Base-by-base conservation (phyloP, 176 grass and related monocot genomes). In the Pontederia paniculata region DNA sequence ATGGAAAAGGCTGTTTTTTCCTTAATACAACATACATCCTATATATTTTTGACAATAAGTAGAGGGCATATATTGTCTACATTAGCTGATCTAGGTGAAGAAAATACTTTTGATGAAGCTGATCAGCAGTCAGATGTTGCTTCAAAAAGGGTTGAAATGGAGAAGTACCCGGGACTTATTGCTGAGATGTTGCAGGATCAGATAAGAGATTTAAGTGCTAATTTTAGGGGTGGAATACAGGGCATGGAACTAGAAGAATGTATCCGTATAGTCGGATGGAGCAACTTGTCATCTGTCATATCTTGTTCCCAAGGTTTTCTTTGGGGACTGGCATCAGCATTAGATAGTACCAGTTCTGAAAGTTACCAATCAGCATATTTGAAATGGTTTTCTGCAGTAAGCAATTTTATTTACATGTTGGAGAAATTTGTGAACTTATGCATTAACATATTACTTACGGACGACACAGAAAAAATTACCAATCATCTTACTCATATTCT, bases 271-370 rank as follows among this genome's bases (percentile, higher is more conserved):
- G 66, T 68, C 21, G 71, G 65, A 50, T 79, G 80, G 80, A 64
- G 81, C 42, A 79, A 57, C 54, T 70, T 90, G 65, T 71, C 70
- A 50, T 84, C 80, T 84, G 62, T 71, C 9, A 57, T 97, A 44
- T 91, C 86, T 84, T 97, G 83, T 57, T 69, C 88, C 48, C 74
- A 76, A 57, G 83, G 86, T 65, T 97, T 90, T 70, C 74, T 97
- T 50, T 81, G 86, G 93, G 93, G 86, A 51, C 65, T 91, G 42
- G 48, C 76, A 62, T 88, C 75, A 60, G 64, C 77, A 53, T 54
- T 81, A 74, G 76, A 88, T 66, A 78, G 68, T 51, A 73, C 46
- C 63, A 67, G 45, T 23, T 71, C 71, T 55, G 41, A 74, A 20
- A 68, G 65, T 45, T 57, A 46, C 14, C 15, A 51, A 66, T 46